These are phyloP conservation scores for Fusarium neocosmosporiellum DNA, from an alignment of 2,329 filamentous ascomycete genomes.

Conservation along the genomic window DNA sequence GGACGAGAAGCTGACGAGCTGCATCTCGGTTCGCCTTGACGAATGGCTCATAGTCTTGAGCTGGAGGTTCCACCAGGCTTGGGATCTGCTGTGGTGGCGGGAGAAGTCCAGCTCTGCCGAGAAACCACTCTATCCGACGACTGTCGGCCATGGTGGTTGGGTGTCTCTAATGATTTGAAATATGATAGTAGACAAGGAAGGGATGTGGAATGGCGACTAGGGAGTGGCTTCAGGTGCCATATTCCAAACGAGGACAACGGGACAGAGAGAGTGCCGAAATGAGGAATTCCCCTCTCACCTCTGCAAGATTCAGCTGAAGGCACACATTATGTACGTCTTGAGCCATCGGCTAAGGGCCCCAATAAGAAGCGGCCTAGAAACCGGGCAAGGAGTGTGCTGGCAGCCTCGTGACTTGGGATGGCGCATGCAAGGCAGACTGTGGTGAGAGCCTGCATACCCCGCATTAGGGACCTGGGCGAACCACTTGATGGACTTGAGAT, in stretches of 20 bases:
- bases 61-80: not conserved
- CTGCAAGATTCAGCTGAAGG: not conserved
- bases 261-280: not conserved
- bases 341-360: not conserved
- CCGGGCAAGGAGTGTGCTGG: not conserved
- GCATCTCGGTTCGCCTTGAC: not conserved
- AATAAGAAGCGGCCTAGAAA: not conserved
- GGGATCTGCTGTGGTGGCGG: conserved; percentile 12
- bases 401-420: not conserved
- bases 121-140: conserved; percentile 19
- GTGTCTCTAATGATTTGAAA: not conserved
- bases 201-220: not conserved
- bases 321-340: conserved; percentile 1
- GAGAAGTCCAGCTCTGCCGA: conserved; percentile 10
- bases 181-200: not conserved
- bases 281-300: not conserved
- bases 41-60: conserved; percentile 16
- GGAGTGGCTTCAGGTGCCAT: not conserved
- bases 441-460: not conserved
- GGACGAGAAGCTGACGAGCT: conserved; percentile 9
- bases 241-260: not conserved
- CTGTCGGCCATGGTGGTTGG: conserved; percentile 4
- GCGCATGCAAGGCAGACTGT: not conserved
- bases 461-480: not conserved
- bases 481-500: not conserved